These are phyloP conservation scores for Lentinula aciculospora DNA, from an alignment of 768 basidiomycete genomes.

Conservation along the genomic window DNA sequence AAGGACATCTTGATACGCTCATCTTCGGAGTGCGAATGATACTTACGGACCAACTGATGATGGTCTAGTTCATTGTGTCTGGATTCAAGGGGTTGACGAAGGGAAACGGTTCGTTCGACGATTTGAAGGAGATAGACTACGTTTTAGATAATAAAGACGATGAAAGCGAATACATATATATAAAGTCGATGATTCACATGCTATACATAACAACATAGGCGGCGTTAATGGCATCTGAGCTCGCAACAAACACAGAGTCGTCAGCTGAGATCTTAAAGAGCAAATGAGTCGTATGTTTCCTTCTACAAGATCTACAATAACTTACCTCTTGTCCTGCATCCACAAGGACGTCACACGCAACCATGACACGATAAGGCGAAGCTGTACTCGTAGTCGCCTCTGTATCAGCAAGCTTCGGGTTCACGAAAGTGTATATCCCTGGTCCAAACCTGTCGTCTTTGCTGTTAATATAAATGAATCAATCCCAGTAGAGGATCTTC, in stretches of 20 bases:
- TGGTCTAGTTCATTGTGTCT: no score
- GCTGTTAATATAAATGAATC: no score
- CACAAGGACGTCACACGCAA: constrained; percentile 25
- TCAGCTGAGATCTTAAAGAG: neutral
- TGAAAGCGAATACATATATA: neutral
- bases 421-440: constrained; percentile 28
- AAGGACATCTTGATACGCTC: neutral
- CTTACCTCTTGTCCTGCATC: neutral
- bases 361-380: constrained; percentile 35
- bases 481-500: no score
- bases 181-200: neutral
- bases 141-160: no score
- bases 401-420: constrained; percentile 27
- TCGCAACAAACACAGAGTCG: neutral
- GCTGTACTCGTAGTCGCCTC: constrained; percentile 30
- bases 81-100: no score
- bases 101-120: no score
- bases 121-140: no score
- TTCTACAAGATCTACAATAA: neutral
- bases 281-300: neutral
- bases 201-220: constrained; percentile 5
- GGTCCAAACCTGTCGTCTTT: constrained; percentile 21
- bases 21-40: neutral
- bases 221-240: neutral
- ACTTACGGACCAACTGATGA: no score